phyloP scores from a whole-genome alignment of 2,329 filamentous ascomycete genomes.

The Grosmannia clavigera region DNA sequence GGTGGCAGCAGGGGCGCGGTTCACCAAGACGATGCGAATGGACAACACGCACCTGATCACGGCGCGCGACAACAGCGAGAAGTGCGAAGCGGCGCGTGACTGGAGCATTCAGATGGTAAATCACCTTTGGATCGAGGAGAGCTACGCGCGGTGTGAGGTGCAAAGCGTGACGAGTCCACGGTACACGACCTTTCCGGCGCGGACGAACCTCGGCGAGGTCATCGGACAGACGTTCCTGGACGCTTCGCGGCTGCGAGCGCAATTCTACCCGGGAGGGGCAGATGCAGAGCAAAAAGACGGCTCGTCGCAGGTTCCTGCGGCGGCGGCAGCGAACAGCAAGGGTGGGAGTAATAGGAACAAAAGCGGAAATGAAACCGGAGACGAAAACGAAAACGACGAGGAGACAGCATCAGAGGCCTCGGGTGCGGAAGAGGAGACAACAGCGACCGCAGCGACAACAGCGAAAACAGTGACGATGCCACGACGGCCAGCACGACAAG shows the following conservation, averaged over 20 bases:
- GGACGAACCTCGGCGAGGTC: constrained; percentile 86
- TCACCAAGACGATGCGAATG: constrained; percentile 87
- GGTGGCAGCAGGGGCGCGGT: constrained; percentile 69
- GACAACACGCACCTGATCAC: constrained; percentile 96
- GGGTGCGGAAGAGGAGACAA: neutral
- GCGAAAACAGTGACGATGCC: neutral
- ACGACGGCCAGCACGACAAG: neutral
- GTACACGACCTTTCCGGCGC: constrained; percentile 75
- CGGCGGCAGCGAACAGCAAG: neutral
- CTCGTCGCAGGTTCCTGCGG: neutral
- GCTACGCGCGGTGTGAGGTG: constrained; percentile 77
- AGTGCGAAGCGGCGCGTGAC: constrained; percentile 81
- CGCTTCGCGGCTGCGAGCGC: constrained; percentile 41
- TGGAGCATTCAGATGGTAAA: constrained; percentile 88
- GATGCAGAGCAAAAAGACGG: neutral
- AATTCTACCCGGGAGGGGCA: constrained; percentile 53
- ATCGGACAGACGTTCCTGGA: constrained; percentile 83
- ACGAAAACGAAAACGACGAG: constrained; percentile 24
- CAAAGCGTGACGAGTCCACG: constrained; percentile 59
- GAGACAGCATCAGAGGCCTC: constrained; percentile 19
- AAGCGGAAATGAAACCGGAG: constrained; percentile 18
- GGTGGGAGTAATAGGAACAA: neutral
- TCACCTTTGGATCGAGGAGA: constrained; percentile 95
- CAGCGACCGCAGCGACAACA: neutral
- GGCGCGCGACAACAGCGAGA: constrained; percentile 79